These are phyloP conservation scores for Cladosporium oxysporum DNA, from an alignment of 2,329 filamentous ascomycete species.

Conservation along the genomic window DNA sequence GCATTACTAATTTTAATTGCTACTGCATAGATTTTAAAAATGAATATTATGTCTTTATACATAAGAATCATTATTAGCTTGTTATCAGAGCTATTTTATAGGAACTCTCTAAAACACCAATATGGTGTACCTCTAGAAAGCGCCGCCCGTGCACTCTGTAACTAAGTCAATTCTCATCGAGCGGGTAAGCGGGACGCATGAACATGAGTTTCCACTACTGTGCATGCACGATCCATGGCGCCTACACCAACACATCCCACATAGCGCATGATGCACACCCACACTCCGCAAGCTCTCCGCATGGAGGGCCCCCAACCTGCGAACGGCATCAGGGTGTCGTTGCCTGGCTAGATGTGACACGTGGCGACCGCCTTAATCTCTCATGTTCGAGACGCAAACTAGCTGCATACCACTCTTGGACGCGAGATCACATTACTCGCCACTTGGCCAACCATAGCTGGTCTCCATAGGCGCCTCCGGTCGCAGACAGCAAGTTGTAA, in stretches of 20 bases:
- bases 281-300: neutral
- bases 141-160: neutral
- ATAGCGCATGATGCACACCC: neutral
- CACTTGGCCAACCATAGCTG: neutral
- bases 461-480: neutral
- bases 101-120: neutral
- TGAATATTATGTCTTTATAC: too few species aligned
- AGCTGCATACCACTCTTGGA: neutral
- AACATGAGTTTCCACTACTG: neutral
- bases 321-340: neutral
- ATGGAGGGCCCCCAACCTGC: neutral
- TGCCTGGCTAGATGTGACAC: neutral
- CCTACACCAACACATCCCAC: neutral
- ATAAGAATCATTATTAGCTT: too few species aligned
- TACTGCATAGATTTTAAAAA: too few species aligned
- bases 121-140: neutral
- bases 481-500: neutral
- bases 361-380: neutral
- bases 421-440: neutral
- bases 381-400: neutral
- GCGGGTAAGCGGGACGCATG: neutral
- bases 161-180: too few species aligned
- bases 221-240: neutral
- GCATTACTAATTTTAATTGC: too few species aligned
- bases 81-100: too few species aligned